Conservation (phyloP, 208 protist genomes). For the Leishmania turanica region DNA sequence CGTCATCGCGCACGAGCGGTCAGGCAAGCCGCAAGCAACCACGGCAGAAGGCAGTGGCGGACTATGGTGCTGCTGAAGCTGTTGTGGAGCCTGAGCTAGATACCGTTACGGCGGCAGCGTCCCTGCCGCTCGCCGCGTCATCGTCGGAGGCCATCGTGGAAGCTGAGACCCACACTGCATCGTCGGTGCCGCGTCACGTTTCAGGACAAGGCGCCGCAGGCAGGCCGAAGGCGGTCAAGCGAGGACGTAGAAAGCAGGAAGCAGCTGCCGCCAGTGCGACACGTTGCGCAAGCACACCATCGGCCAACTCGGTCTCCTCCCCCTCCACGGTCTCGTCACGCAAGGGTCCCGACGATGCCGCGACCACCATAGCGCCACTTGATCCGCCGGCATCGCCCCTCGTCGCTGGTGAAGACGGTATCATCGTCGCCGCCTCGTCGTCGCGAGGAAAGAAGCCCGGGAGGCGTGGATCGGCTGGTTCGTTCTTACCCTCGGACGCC, state of each 20-base stretch:
- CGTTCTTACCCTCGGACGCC: neutral
- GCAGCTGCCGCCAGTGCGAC: neutral
- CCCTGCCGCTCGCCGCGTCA: neutral
- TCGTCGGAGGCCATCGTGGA: neutral
- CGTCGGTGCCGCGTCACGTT: neutral
- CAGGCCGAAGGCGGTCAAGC: slow-evolving; percentile 2
- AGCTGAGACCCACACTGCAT: neutral
- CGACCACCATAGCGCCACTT: neutral
- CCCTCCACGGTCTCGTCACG: neutral
- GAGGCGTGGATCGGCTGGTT: neutral
- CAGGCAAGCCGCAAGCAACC: slow-evolving; percentile 14
- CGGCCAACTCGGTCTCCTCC: neutral
- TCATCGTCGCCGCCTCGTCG: neutral
- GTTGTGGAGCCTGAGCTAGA: slow-evolving; percentile 21
- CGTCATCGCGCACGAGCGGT: slow-evolving; percentile 2
- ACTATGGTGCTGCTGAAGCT: slow-evolving; percentile 4
- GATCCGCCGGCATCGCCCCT: slow-evolving; percentile 4
- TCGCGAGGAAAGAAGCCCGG: slow-evolving; percentile 3
- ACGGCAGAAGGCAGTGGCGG: neutral
- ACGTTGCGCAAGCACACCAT: neutral
- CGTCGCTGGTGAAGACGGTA: neutral
- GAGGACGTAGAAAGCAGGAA: slow-evolving; percentile 11
- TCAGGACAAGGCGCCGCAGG: neutral
- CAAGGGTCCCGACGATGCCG: neutral
- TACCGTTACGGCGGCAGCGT: neutral